These are phyloP conservation scores for Spencermartinsiella ligniputridi DNA, from an alignment of 1,139 yeast species.

Conservation along the genomic window DNA sequence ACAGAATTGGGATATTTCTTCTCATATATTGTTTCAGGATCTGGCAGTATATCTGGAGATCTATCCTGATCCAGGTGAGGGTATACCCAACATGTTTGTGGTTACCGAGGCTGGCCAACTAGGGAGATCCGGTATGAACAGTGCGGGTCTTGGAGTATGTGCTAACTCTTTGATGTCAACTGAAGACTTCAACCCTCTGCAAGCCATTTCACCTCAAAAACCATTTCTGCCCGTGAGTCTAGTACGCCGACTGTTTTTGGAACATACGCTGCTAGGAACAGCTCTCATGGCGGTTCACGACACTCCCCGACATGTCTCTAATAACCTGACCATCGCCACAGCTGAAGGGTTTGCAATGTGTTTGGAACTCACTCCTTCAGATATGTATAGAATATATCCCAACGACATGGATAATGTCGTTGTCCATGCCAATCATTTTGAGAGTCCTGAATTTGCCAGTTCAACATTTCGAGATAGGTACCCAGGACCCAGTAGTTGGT, in stretches of 20 bases:
- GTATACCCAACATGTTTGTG: conserved; percentile 4
- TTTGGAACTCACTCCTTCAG: conserved; percentile 5
- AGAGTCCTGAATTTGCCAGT: not conserved
- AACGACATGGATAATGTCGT: not conserved
- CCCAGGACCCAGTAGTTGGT: conserved; percentile 8
- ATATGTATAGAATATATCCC: conserved; percentile 2
- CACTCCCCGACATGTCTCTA: conserved; percentile 6
- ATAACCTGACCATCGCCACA: conserved; percentile 5
- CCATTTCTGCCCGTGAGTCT: conserved; percentile 5
- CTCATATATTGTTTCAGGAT: conserved; percentile 2
- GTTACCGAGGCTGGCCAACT: conserved; percentile 8
- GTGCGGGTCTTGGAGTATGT: conserved; percentile 7
- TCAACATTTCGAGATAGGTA: not conserved
- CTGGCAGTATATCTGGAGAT: conserved; percentile 3
- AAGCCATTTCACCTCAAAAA: not conserved
- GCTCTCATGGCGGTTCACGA: conserved; percentile 3
- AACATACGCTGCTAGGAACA: not conserved
- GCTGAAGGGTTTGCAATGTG: conserved; percentile 8
- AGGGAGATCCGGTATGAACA: conserved; percentile 7
- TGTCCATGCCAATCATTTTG: conserved; percentile 6
- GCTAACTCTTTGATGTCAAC: conserved; percentile 7
- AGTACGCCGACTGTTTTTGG: conserved; percentile 1
- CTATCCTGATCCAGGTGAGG: conserved; percentile 5
- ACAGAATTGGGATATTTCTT: conserved; percentile 9
- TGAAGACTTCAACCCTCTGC: conserved; percentile 3